Evolutionary conservation across 306 rosid species (phyloP).

Genomic region (Rubus parviflorus): DNA sequence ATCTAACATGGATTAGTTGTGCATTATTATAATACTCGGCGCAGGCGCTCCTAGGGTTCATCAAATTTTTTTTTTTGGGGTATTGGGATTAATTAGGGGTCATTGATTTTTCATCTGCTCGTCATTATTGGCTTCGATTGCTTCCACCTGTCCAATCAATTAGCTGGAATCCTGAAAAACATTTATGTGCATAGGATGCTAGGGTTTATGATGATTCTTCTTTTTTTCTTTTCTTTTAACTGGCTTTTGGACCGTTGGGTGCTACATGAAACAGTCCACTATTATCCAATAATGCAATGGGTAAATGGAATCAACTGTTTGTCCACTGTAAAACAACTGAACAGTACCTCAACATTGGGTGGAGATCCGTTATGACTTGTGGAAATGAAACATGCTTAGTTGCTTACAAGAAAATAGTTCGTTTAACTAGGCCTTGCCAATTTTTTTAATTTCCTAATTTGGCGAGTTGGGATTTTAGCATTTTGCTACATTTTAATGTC

Average conservation of each 20-base stretch:
- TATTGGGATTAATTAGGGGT: not conserved
- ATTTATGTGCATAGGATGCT: not conserved
- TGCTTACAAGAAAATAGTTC: no score
- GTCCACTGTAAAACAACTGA: not conserved
- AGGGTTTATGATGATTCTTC: not conserved
- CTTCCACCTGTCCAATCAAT: not conserved
- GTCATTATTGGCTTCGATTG: not conserved
- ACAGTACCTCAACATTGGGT: not conserved
- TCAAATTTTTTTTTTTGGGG: not conserved
- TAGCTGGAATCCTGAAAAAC: not conserved
- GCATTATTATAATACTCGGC: not conserved
- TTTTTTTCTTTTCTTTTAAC: not conserved
- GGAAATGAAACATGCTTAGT: no score
- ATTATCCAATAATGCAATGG: not conserved
- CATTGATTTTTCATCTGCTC: not conserved
- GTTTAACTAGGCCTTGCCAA: no score
- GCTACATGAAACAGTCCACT: not conserved
- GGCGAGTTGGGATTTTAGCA: no score
- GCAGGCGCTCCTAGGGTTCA: constrained; percentile 1
- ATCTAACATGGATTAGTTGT: not conserved
- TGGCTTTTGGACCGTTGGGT: constrained; percentile 1
- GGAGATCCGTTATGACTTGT: no score
- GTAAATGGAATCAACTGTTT: not conserved
- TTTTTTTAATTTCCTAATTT: no score
- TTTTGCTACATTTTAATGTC: no score